These are phyloP conservation scores for Backusella tuberculispora DNA, from an alignment of 192 early-diverging fungal species.

Conservation along the genomic window DNA sequence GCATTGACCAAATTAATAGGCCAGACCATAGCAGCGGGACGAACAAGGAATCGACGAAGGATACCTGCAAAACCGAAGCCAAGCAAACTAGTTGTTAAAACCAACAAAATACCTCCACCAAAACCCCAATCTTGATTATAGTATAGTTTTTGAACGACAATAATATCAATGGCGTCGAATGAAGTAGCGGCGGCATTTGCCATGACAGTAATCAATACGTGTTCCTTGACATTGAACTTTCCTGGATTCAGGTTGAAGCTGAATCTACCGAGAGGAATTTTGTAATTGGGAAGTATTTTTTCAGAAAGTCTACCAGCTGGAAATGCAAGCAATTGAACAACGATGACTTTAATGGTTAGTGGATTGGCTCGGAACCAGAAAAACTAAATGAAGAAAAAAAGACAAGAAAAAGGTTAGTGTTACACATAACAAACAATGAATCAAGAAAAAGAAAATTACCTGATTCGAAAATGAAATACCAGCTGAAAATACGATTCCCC, in stretches of 20 bases:
- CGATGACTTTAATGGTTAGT: slow-evolving; percentile 65
- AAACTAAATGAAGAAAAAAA: slow-evolving; percentile 48
- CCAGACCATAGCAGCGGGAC: slow-evolving; percentile 49
- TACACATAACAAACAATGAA: background rate
- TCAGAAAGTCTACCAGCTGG: slow-evolving; percentile 74
- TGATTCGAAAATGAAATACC: slow-evolving; percentile 73
- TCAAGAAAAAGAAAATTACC: background rate
- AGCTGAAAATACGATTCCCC: slow-evolving; percentile 68
- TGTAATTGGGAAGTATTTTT: slow-evolving; percentile 57
- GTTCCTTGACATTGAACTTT: slow-evolving; percentile 89
- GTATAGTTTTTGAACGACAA: slow-evolving; percentile 69
- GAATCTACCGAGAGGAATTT: slow-evolving; percentile 52
- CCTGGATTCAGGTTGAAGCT: slow-evolving; percentile 74
- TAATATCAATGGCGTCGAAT: slow-evolving; percentile 79
- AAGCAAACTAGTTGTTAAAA: slow-evolving; percentile 66
- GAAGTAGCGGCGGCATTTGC: slow-evolving; percentile 71
- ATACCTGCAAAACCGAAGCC: slow-evolving; percentile 53
- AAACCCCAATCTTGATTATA: slow-evolving; percentile 71
- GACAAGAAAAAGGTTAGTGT: background rate
- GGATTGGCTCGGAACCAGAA: slow-evolving; percentile 89
- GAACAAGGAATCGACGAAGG: slow-evolving; percentile 45
- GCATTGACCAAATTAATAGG: slow-evolving; percentile 62
- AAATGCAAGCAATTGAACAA: slow-evolving; percentile 78
- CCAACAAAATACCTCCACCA: slow-evolving; percentile 63
- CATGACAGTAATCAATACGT: slow-evolving; percentile 82